Percentiles rank a stretch among this genome's conserved stretches.
Conservation (phyloP, 345 rosid genomes). For the Lepidium didymum region DNA sequence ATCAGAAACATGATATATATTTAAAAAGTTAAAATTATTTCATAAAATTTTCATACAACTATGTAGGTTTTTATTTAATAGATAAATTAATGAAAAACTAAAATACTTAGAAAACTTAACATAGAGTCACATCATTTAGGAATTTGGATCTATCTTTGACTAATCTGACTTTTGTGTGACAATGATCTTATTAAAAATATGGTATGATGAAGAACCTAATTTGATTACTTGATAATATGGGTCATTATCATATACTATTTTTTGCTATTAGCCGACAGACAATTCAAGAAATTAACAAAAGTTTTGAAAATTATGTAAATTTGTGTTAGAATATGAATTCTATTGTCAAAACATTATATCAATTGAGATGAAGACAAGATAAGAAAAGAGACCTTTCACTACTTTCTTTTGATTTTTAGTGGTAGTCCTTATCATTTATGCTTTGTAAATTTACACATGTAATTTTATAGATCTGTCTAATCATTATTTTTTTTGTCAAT, state of each 20-base stretch:
- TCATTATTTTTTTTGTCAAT: no score
- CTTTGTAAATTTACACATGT: constrained; percentile 2
- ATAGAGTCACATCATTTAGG: constrained; percentile 6
- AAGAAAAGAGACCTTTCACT: constrained; percentile 12
- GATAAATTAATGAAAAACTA: background rate
- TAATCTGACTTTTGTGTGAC: background rate
- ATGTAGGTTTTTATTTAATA: no score
- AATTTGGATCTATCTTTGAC: constrained; percentile 16
- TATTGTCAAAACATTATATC: constrained; percentile 4
- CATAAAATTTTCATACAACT: background rate
- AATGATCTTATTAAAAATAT: background rate
- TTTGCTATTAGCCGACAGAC: constrained; percentile 6
- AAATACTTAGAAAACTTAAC: background rate
- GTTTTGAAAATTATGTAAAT: background rate
- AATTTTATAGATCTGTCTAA: background rate
- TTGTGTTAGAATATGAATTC: background rate
- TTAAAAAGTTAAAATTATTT: background rate
- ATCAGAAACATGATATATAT: background rate
- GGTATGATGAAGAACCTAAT: constrained; percentile 1
- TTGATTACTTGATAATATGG: background rate
- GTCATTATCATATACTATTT: constrained; percentile 8
- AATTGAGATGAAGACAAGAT: background rate
- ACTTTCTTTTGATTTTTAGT: constrained; percentile 10
- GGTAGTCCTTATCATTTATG: constrained; percentile 19
- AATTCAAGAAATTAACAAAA: background rate